Percentiles rank a stretch among this genome's conserved stretches.
phyloP scores from a whole-genome alignment of 768 basidiomycete genomes.

The Macrolepiota albuminosa region DNA sequence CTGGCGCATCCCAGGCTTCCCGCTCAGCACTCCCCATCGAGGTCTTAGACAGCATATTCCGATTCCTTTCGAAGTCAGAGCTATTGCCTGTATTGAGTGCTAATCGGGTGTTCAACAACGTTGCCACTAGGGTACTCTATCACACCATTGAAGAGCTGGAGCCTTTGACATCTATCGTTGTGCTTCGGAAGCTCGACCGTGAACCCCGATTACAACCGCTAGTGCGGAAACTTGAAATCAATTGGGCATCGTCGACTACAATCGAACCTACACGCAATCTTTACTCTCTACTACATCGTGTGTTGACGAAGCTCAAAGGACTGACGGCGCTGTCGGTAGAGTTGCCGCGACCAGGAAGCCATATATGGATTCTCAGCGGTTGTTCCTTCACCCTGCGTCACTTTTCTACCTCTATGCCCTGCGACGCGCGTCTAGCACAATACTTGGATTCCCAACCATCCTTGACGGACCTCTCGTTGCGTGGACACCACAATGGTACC shows the following conservation, averaged over 20 bases:
- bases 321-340: conserved; percentile 47
- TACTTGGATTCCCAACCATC: conserved; percentile 48
- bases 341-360: conserved; percentile 34
- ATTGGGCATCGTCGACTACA: conserved; percentile 23
- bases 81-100: conserved; percentile 19
- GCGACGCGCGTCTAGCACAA: conserved; percentile 37
- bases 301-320: conserved; percentile 32
- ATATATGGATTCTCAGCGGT: conserved; percentile 45
- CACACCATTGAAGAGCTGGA: conserved; percentile 28
- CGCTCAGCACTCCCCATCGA: conserved; percentile 27
- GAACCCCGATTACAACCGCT: conserved; percentile 32
- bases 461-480: conserved; percentile 49
- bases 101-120: conserved; percentile 24
- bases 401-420: conserved; percentile 56
- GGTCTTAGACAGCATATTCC: conserved; percentile 26
- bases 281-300: conserved; percentile 43
- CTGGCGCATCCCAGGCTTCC: neutral
- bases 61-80: conserved; percentile 15
- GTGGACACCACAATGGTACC: conserved; percentile 12
- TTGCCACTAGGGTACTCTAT: conserved; percentile 27
- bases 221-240: conserved; percentile 44
- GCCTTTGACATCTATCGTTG: conserved; percentile 25
- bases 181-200: conserved; percentile 35
- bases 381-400: conserved; percentile 40
- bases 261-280: conserved; percentile 39